These are phyloP conservation scores for Trametopsis cervina DNA, from an alignment of 768 basidiomycete species.

Conservation along the genomic window DNA sequence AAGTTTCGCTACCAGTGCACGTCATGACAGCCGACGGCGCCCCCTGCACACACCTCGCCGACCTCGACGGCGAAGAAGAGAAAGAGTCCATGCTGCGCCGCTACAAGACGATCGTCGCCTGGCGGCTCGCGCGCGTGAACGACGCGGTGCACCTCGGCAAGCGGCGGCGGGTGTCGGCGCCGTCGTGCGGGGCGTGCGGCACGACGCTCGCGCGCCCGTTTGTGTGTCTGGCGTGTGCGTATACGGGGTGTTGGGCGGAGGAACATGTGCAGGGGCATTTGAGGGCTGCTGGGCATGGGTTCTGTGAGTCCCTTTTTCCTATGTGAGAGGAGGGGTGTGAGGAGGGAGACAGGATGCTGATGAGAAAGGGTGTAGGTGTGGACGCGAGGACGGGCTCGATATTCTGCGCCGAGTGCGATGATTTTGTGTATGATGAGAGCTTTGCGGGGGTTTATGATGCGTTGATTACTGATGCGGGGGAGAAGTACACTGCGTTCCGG, in stretches of 20 bases:
- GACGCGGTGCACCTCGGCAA: slow-evolving; percentile 46
- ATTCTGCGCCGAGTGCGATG: slow-evolving; percentile 68
- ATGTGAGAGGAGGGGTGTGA: not conserved
- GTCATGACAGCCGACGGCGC: no score
- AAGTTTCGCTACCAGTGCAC: no score
- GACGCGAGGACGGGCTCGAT: slow-evolving; percentile 70
- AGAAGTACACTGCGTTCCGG: slow-evolving; percentile 54
- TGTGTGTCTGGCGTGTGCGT: slow-evolving; percentile 67
- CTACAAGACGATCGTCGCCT: slow-evolving; percentile 47
- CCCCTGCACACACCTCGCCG: slow-evolving; percentile 39
- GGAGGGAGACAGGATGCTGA: not conserved
- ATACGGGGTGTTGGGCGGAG: slow-evolving; percentile 61
- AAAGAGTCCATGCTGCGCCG: slow-evolving; percentile 32
- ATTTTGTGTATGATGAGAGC: slow-evolving; percentile 59
- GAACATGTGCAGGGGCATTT: slow-evolving; percentile 56
- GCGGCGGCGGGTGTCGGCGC: slow-evolving; percentile 59
- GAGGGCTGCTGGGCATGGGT: slow-evolving; percentile 46
- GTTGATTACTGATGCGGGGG: slow-evolving; percentile 42
- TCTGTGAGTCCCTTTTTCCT: slow-evolving; percentile 43
- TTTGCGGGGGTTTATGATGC: slow-evolving; percentile 42
- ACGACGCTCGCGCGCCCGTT: slow-evolving; percentile 55
- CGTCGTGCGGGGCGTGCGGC: slow-evolving; percentile 57
- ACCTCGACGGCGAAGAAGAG: slow-evolving; percentile 29
- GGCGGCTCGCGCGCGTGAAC: slow-evolving; percentile 44
- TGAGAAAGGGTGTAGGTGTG: slow-evolving; percentile 41